These are phyloP conservation scores for Pulveroboletus sp. DNA, from an alignment of 768 basidiomycete species.

Conservation along the genomic window DNA sequence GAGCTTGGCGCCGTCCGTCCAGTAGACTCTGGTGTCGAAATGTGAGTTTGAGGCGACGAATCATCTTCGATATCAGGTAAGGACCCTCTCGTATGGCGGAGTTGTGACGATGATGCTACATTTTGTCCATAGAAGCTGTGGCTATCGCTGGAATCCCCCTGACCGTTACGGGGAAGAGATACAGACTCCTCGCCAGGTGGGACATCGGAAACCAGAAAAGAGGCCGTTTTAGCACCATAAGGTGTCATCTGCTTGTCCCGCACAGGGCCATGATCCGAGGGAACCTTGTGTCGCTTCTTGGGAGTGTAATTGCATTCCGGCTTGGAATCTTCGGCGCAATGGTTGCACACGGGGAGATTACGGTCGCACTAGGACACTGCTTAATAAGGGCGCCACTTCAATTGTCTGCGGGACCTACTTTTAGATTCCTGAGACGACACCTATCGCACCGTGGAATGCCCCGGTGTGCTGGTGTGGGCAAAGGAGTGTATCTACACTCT, in stretches of 20 bases:
- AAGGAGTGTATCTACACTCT: conserved; percentile 69
- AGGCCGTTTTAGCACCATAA: conserved; percentile 47
- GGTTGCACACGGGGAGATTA: conserved; percentile 68
- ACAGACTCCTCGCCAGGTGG: conserved; percentile 31
- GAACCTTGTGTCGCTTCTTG: conserved; percentile 61
- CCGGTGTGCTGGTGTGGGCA: conserved; percentile 73
- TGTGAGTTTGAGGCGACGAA: conserved; percentile 11
- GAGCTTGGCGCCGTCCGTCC: conserved; percentile 17
- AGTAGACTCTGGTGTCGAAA: conserved; percentile 24
- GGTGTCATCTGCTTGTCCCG: conserved; percentile 38
- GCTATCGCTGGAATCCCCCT: conserved; percentile 27
- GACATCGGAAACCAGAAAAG: conserved; percentile 45
- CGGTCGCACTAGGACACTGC: conserved; percentile 56
- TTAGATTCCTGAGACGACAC: conserved; percentile 64
- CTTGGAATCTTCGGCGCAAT: conserved; percentile 51
- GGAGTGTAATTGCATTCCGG: conserved; percentile 71
- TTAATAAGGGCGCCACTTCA: not conserved
- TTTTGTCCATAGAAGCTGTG: conserved; percentile 51
- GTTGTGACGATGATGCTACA: conserved; percentile 36
- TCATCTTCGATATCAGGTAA: conserved; percentile 17
- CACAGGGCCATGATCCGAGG: conserved; percentile 38
- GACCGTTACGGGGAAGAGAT: conserved; percentile 13
- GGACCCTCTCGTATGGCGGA: conserved; percentile 24
- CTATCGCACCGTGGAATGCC: conserved; percentile 74
- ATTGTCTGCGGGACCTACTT: conserved; percentile 40